Evolutionary conservation across 306 rosid species (phyloP).

Genomic region (Ziziphus jujuba): DNA sequence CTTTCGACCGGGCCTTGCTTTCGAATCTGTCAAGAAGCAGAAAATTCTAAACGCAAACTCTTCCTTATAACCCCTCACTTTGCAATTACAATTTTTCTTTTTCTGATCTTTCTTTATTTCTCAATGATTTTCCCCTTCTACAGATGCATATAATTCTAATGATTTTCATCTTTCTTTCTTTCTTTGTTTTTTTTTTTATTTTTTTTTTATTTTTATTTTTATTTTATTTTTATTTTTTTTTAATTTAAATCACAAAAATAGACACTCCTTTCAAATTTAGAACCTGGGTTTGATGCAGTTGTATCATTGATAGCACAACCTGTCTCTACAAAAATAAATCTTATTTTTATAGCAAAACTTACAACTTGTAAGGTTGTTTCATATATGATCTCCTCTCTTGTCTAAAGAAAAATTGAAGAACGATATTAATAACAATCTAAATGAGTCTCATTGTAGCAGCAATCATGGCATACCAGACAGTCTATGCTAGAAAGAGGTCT

Average conservation of each 20-base stretch:
- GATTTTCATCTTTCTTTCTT: too few species aligned
- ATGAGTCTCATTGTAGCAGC: conserved; percentile 36
- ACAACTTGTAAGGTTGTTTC: too few species aligned
- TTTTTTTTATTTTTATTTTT: too few species aligned
- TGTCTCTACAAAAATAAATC: too few species aligned
- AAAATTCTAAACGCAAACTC: conserved; percentile 57
- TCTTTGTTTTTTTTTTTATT: too few species aligned
- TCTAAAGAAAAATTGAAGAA: too few species aligned
- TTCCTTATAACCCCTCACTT: background rate
- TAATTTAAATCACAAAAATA: background rate
- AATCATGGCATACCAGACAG: conserved; percentile 51
- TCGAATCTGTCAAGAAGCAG: conserved; percentile 37
- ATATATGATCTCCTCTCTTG: too few species aligned
- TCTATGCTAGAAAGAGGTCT: conserved; percentile 33
- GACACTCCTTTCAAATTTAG: background rate
- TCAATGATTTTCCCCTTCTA: background rate
- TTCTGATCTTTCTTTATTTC: background rate
- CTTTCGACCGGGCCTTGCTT: conserved; percentile 63
- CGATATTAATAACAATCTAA: too few species aligned
- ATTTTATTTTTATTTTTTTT: too few species aligned
- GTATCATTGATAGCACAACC: too few species aligned
- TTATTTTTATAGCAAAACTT: too few species aligned
- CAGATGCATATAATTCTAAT: conserved; percentile 54
- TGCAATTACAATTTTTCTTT: background rate
- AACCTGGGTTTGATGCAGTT: background rate